Base-by-base conservation (phyloP, 75 land plant genomes). In the Sequoiadendron giganteum region DNA sequence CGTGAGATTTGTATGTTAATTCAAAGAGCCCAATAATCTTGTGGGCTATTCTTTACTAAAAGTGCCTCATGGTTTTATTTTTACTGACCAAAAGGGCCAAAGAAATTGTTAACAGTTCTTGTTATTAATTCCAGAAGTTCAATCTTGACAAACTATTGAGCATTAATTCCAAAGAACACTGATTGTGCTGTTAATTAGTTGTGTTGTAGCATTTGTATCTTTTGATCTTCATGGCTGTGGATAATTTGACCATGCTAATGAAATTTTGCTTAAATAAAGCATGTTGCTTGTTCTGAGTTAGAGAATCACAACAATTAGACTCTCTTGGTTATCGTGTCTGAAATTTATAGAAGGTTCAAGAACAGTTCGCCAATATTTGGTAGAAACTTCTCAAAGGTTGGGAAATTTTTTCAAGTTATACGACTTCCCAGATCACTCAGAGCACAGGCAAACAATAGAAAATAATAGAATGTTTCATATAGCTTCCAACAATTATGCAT, bases 41-140 rank as follows among this genome's bases (percentile, higher is more conserved):
- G 34, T 52, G 86, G 65, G 86, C 86, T 85, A 85, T 85, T 85
- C 86, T 85, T 85, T 85, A 54, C 86, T 85, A 52, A 36, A 43
- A 85, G 86, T 36, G 39, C 86, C 86, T 85, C 13, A 30, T 75
- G 77, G 77, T 75, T 75, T 75, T 32, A 30, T 75, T 75, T 75
- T 75, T 34, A 75, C 36, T 11, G 77, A 75, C 77, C 77, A 75
- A 75, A 39, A 32, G 77, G 77, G 77, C 77, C 77, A 75, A 34
- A 75, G 77, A 34, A 75, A 34, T 75, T 75, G 77, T 75, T 39
- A 30, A 75, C 32, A 32, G 77, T 75, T 34, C 13, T 32, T 34
- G 38, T 75, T 30, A 75, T 75, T 32, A 75, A 75, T 75, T 32
- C 77, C 77, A 75, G 34, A 72, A 52, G 55, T 9, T 49, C 52